Percentiles rank a stretch among this genome's conserved stretches.
phyloP scores from a whole-genome alignment of 1,139 yeast genomes.

The Protomyces pachydermus region DNA sequence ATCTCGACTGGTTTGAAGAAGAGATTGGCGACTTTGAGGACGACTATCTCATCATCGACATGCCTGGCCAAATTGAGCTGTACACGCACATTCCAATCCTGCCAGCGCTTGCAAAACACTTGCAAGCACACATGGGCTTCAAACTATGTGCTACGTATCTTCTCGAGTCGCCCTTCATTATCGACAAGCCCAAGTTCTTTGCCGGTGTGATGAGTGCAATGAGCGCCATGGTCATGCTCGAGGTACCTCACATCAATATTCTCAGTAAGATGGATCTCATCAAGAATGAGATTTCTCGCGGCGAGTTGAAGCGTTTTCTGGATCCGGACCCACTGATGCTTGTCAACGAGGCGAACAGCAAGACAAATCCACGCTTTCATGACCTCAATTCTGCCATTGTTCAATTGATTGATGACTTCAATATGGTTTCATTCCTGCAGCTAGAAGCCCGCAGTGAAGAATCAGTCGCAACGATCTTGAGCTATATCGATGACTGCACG shows the following conservation, averaged over 20 bases:
- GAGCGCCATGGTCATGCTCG: slow-evolving; percentile 95
- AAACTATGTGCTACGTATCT: slow-evolving; percentile 87
- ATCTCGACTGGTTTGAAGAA: slow-evolving; percentile 88
- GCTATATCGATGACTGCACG: slow-evolving; percentile 92
- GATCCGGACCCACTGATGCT: slow-evolving; percentile 86
- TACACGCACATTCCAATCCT: slow-evolving; percentile 92
- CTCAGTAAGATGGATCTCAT: slow-evolving; percentile 67
- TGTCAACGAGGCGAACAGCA: slow-evolving; percentile 48
- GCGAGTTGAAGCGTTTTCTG: slow-evolving; percentile 73
- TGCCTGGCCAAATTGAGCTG: slow-evolving; percentile 96
- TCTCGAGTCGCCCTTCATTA: slow-evolving; percentile 87
- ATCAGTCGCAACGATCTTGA: slow-evolving; percentile 72
- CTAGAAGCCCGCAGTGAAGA: slow-evolving; percentile 77
- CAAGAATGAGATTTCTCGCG: slow-evolving; percentile 60
- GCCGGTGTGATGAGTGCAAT: slow-evolving; percentile 94
- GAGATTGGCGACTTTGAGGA: slow-evolving; percentile 65
- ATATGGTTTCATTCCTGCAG: slow-evolving; percentile 96
- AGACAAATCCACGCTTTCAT: slow-evolving; percentile 68
- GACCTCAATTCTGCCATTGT: slow-evolving; percentile 78
- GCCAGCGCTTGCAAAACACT: slow-evolving; percentile 80
- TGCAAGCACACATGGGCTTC: slow-evolving; percentile 72
- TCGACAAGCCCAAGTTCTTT: slow-evolving; percentile 85
- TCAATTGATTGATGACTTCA: slow-evolving; percentile 87
- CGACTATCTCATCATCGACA: slow-evolving; percentile 81
- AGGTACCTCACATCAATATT: slow-evolving; percentile 88